phyloP scores from a whole-genome alignment of 345 rosid species.

The Syzygium oleosum region DNA sequence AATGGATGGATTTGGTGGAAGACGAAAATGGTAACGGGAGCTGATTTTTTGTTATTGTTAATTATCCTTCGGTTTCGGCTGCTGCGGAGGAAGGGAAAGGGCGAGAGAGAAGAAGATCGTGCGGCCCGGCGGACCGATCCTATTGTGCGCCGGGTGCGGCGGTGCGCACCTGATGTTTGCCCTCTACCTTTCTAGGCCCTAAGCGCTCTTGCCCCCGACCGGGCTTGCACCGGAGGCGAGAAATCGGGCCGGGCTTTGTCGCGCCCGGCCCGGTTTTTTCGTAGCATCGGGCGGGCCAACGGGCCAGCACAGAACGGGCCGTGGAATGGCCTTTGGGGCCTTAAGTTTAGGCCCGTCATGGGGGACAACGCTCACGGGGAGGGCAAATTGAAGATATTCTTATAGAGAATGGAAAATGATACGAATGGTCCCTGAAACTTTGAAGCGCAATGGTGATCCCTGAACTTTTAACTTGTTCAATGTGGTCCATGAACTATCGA shows the following conservation, averaged over 20 bases:
- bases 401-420: too few species aligned
- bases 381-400: not conserved
- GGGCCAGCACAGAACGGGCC: not conserved
- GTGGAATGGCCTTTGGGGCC: not conserved
- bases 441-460: too few species aligned
- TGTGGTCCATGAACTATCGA: too few species aligned
- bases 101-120: not conserved
- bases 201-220: not conserved
- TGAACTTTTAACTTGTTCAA: too few species aligned
- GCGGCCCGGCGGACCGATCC: not conserved
- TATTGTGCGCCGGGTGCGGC: not conserved
- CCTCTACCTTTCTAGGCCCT: not conserved
- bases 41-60: not conserved
- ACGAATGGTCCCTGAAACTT: too few species aligned
- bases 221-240: not conserved
- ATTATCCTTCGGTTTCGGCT: not conserved
- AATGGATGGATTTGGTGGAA: not conserved
- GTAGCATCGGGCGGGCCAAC: not conserved
- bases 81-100: not conserved
- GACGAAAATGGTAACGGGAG: not conserved
- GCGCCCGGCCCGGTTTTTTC: not conserved
- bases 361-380: not conserved
- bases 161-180: not conserved
- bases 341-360: not conserved
- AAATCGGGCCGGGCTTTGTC: not conserved